Evolutionary conservation across 2,329 filamentous ascomycete genomes (phyloP), one percentile per base, ranked within the genome.

Genomic region (Fusarium musae): DNA sequence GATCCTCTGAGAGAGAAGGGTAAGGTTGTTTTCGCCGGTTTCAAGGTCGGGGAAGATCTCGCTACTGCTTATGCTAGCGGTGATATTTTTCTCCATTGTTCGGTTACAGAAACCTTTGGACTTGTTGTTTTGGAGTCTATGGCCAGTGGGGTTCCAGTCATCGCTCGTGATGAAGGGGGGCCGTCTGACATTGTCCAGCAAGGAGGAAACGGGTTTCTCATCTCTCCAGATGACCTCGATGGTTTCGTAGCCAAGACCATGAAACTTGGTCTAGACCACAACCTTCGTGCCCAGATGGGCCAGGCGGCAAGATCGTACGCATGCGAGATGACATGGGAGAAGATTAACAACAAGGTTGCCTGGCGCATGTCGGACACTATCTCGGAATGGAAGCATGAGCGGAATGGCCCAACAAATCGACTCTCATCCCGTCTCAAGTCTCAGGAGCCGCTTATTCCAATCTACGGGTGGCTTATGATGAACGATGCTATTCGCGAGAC

Each of bases 71-170:
- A 93, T 73, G 91, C 92, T 5, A 89, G 88, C 7, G 91, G 88
- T 2, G 91, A 93, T 77, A 74, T 93, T n/a, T 93, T 93, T 77
- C 81, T 93, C 19, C 91, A 93, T 81, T 92, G 90, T 81, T 93
- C 90, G 28, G 84, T 93, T 64, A 93, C 91, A 2, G 91, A 93
- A 80, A 93, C 91, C 0, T 93, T 93, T 79, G 91, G 91, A 1
- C 83, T 93, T 15, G 91, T 93, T 0, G 91, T 93, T 3, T 83
- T 93, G 4, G 91, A 93, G 80, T 89, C 89, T 6, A 93, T 93
- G 91, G 91, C 91, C 0, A 92, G 90, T 70, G 90, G 91, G 6
- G 85, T 93, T 5, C 91, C 91, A 0, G 91, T 93, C 30, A 85
- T 93, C 59, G 91, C 91, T 6, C 86, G 92, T 50, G 90, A 93